Base-by-base conservation (phyloP, 1,284 basidiomycete species). In the Peniophora sp. region DNA sequence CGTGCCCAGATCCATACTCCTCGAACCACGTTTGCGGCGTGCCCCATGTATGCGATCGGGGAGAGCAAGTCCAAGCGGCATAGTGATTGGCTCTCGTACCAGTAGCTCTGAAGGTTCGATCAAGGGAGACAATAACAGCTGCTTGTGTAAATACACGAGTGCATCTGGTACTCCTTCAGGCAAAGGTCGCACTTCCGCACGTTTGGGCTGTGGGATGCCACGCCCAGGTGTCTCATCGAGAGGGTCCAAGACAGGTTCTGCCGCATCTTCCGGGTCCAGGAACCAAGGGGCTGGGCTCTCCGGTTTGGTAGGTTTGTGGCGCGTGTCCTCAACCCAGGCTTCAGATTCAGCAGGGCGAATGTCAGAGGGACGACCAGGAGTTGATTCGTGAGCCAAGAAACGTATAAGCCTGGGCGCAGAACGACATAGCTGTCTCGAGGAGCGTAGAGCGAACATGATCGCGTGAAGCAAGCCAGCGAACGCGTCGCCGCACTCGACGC, bases 1-100 rank as follows among this genome's bases (percentile, higher is more conserved):
- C 59, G 85, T 78, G 16, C 85, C 84, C 5, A 72, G 69, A 61
- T 83, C 79, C 0, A 81, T 85, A 38, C 80, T 69, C 23, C 86
- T 41, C 8, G 19, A 41, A n/a, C 38, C 85, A 49, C 86, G 70
- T 59, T 69, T 74, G 51, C 87, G 71, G 41, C 78, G 68, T 2
- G 86, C 87, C 56, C 80, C 82, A 3, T 82, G 77, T 50, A 65
- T 58, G 2, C 71, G 65, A 8, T 68, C 61, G 2, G 81, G 80
- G 23, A 84, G 61, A 0, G 77, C 69, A 3, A 80, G 81, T 0
- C 81, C 84, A 2, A 71, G 63, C 2, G 72, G 69, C 0, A 73
- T 70, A 2, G 66, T 59, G 3, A 74, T 61, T 0, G 82, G 74
- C 25, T 72, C 69, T 3, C 72, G 65, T 0, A 88, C 76, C 11